Evolutionary conservation across 495 filamentous ascomycete genomes (phyloP).

Genomic region (Penicillium alfredii): DNA sequence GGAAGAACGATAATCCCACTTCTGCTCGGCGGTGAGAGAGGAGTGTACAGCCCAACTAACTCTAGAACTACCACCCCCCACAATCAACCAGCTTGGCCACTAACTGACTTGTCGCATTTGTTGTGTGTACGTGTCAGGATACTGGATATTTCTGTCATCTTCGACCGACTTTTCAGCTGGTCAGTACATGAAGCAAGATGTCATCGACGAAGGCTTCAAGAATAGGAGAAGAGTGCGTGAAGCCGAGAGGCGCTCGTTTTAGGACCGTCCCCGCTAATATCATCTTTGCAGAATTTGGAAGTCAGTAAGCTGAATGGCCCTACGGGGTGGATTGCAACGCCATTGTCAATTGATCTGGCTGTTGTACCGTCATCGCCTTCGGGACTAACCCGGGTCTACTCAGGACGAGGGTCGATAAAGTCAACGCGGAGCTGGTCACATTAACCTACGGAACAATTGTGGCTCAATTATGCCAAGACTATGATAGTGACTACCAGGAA

Average conservation of each 20-base stretch:
- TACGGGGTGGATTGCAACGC: neutral
- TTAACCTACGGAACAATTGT: constrained; percentile 98
- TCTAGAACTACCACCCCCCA: constrained; percentile 20
- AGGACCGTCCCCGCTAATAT: constrained; percentile 20
- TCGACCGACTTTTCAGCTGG: neutral
- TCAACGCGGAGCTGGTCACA: constrained; percentile 91
- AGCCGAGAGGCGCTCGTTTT: constrained; percentile 5
- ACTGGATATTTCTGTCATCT: neutral
- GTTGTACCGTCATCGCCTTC: neutral
- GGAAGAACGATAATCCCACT: constrained; percentile 30
- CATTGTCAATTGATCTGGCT: neutral
- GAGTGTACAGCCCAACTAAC: constrained; percentile 17
- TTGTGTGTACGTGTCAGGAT: neutral
- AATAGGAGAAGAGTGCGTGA: constrained; percentile 91
- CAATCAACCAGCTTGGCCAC: constrained; percentile 14
- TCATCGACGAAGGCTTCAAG: constrained; percentile 80
- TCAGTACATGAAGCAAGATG: constrained; percentile 32
- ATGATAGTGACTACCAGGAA: constrained; percentile 83
- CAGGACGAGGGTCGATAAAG: constrained; percentile 62
- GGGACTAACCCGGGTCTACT: constrained; percentile 7
- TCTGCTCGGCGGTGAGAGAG: constrained; percentile 16
- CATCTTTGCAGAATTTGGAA: constrained; percentile 77
- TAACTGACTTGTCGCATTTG: constrained; percentile 11
- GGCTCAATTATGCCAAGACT: constrained; percentile 92
- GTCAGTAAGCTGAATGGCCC: constrained; percentile 52